These are phyloP conservation scores for Chaetomium globosum DNA, from an alignment of 2,329 filamentous ascomycete species.

Conservation along the genomic window DNA sequence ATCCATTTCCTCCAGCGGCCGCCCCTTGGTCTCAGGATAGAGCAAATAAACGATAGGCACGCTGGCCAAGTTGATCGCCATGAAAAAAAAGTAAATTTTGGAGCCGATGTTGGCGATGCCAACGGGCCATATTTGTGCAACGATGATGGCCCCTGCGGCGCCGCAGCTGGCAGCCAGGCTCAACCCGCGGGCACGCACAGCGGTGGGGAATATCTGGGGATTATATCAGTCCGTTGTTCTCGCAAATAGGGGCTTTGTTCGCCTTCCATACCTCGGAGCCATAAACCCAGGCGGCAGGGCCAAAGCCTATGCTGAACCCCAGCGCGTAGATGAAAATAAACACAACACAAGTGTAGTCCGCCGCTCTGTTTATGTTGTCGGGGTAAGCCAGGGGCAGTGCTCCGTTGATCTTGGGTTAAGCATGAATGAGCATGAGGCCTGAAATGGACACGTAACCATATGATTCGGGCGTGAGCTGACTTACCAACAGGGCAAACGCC, in stretches of 20 bases:
- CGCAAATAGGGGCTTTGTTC: too few species aligned
- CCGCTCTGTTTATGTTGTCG: constrained; percentile 49
- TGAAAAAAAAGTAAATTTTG: constrained; percentile 61
- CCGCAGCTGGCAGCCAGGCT: constrained; percentile 59
- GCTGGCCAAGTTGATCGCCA: constrained; percentile 53
- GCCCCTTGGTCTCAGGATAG: constrained; percentile 51
- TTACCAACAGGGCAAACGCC: constrained; percentile 56
- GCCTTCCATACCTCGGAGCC: constrained; percentile 53
- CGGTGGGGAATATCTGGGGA: constrained; percentile 57
- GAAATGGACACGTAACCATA: not conserved
- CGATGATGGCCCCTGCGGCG: constrained; percentile 58
- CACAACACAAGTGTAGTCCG: constrained; percentile 55
- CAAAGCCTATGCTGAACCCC: constrained; percentile 61
- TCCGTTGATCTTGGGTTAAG: constrained; percentile 53
- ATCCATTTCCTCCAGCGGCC: constrained; percentile 51
- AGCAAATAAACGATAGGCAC: constrained; percentile 49
- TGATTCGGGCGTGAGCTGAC: constrained; percentile 24
- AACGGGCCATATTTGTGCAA: constrained; percentile 59
- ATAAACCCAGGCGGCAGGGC: constrained; percentile 61
- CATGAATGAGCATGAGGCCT: not conserved
- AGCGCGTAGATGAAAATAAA: constrained; percentile 63
- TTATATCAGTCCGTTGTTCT: not conserved
- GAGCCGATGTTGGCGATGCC: constrained; percentile 55
- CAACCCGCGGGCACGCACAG: constrained; percentile 58
- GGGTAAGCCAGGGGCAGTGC: constrained; percentile 56